phyloP scores from a whole-genome alignment of 768 basidiomycete species.

The Amanita muscaria region DNA sequence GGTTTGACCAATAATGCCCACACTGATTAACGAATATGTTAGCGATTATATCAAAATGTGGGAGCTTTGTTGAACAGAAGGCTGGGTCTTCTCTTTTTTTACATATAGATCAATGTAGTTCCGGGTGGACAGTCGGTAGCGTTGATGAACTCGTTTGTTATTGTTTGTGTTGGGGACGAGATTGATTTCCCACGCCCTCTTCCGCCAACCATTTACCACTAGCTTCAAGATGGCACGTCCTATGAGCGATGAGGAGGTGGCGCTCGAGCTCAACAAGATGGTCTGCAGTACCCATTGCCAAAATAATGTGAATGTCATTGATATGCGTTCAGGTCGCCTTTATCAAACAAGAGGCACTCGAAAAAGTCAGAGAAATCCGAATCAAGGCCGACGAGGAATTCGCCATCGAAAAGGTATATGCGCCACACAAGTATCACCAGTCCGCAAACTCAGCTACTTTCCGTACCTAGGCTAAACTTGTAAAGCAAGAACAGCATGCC shows the following conservation, averaged over 20 bases:
- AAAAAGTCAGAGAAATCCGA: conserved; percentile 94
- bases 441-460: not conserved
- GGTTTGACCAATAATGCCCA: not conserved
- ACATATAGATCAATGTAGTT: too few relatives aligned
- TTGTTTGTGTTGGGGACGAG: too few relatives aligned
- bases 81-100: too few relatives aligned
- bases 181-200: conserved; percentile 1
- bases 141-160: not conserved
- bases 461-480: conserved; percentile 75
- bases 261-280: conserved; percentile 99
- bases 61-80: conserved; percentile 23
- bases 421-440: not conserved
- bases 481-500: conserved; percentile 90
- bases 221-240: conserved; percentile 53
- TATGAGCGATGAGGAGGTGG: conserved; percentile 90
- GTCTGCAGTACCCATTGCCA: conserved; percentile 29
- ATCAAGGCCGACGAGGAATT: conserved; percentile 99
- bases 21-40: conserved; percentile 14
- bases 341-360: conserved; percentile 96
- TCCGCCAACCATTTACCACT: not conserved
- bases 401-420: conserved; percentile 86
- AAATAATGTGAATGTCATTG: conserved; percentile 1
- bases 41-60: conserved; percentile 47
- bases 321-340: conserved; percentile 66
- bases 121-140: too few relatives aligned